These are phyloP conservation scores for Yamadazyma pseudoaaseri DNA, from an alignment of 1,139 yeast genomes.

Conservation along the genomic window DNA sequence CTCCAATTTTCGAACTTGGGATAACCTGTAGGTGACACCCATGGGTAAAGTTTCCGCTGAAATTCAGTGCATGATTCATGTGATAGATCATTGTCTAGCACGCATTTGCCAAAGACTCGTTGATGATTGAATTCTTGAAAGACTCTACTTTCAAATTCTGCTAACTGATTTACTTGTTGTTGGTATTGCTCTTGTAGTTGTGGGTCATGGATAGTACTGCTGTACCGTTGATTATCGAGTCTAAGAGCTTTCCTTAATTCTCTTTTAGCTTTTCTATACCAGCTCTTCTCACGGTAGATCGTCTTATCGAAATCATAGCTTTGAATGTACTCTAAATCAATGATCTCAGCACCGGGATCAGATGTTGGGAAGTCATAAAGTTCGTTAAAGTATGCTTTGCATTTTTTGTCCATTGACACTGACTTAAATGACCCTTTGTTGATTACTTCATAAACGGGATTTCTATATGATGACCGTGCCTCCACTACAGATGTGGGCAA, in stretches of 20 bases:
- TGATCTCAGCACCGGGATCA: slow-evolving; percentile 12
- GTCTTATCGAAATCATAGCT: slow-evolving; percentile 18
- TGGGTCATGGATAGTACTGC: slow-evolving; percentile 13
- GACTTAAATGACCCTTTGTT: too few species aligned
- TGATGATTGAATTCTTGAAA: slow-evolving; percentile 24
- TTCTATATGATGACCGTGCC: slow-evolving; percentile 1
- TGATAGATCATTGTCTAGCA: slow-evolving; percentile 6
- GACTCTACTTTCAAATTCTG: slow-evolving; percentile 21
- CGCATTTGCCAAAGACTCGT: slow-evolving; percentile 34
- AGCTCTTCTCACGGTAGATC: slow-evolving; percentile 26
- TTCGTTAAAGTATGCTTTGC: slow-evolving; percentile 13
- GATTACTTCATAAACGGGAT: slow-evolving; percentile 5
- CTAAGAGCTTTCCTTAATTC: slow-evolving; percentile 13
- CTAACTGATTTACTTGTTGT: slow-evolving; percentile 13
- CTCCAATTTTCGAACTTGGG: slow-evolving; percentile 22
- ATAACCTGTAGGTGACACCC: slow-evolving; percentile 17
- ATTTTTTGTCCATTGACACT: background rate
- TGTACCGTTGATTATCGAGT: slow-evolving; percentile 13
- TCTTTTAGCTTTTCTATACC: slow-evolving; percentile 21
- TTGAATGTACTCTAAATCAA: slow-evolving; percentile 19
- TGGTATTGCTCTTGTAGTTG: slow-evolving; percentile 14
- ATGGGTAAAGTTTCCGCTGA: slow-evolving; percentile 21
- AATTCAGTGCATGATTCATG: slow-evolving; percentile 12
- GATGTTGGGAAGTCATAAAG: slow-evolving; percentile 11
- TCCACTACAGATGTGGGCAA: background rate